Conservation (phyloP, 2,329 filamentous ascomycete genomes). For the Colletotrichum liaoningense region DNA sequence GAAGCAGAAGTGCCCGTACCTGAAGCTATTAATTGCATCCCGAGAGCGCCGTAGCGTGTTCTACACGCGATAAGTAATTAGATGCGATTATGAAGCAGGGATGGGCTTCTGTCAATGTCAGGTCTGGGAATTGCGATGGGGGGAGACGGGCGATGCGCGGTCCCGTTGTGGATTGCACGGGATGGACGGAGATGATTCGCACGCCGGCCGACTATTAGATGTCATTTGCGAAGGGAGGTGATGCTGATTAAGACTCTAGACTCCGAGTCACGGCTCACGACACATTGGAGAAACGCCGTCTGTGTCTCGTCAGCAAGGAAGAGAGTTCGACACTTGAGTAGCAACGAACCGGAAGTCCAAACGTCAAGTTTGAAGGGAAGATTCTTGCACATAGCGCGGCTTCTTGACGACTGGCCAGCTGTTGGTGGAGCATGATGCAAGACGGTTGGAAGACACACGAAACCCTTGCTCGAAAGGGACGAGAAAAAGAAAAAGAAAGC, state of each 20-base stretch:
- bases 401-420: neutral
- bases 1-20: neutral
- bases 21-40: conserved; percentile 12
- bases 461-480: conserved; percentile 14
- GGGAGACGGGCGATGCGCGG: conserved; percentile 19
- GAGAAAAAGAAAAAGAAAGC: conserved; percentile 6
- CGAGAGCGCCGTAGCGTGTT: neutral
- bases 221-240: conserved; percentile 21
- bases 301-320: conserved; percentile 21
- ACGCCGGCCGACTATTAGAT: neutral
- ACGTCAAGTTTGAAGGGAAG: neutral
- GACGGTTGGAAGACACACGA: conserved; percentile 16
- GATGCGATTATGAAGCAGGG: conserved; percentile 25
- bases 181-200: conserved; percentile 33
- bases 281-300: conserved; percentile 7
- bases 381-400: neutral
- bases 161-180: conserved; percentile 31
- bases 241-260: conserved; percentile 14
- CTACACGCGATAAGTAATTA: neutral
- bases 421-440: conserved; percentile 6
- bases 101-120: conserved; percentile 18
- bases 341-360: neutral
- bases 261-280: conserved; percentile 3
- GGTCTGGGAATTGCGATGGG: conserved; percentile 10
- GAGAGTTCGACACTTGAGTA: neutral